These are phyloP conservation scores for Penicillium sp. DNA, from an alignment of 2,329 filamentous ascomycete species.

Conservation along the genomic window DNA sequence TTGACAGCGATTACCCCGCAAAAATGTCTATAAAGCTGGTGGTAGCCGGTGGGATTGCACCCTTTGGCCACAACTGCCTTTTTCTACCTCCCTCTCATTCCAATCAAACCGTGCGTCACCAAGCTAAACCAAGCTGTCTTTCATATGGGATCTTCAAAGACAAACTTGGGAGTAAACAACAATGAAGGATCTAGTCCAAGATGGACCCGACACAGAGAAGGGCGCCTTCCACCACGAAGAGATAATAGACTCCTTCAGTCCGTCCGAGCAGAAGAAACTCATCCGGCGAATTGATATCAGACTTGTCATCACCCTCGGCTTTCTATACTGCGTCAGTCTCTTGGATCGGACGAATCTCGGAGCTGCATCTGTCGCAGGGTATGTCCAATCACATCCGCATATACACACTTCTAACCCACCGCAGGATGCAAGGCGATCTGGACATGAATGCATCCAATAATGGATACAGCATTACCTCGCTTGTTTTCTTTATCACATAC, in stretches of 20 bases:
- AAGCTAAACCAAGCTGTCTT: not conserved
- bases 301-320: conserved; percentile 5
- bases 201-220: conserved; percentile 1
- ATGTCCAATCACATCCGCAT: not conserved
- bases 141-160: not conserved
- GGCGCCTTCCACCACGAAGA: not conserved
- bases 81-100: not conserved
- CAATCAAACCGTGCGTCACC: no score
- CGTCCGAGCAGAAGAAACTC: conserved; percentile 6
- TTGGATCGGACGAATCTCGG: conserved; percentile 8
- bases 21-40: not conserved
- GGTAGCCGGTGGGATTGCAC: not conserved
- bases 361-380: conserved; percentile 8
- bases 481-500: conserved; percentile 66
- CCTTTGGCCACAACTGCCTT: not conserved
- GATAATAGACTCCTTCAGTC: conserved; percentile 2
- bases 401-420: not conserved
- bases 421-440: conserved; percentile 15
- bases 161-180: not conserved
- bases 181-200: conserved; percentile 1
- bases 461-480: conserved; percentile 21
- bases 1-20: conserved; percentile 2
- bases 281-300: conserved; percentile 8
- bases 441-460: conserved; percentile 19
- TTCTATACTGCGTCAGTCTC: conserved; percentile 3